Evolutionary conservation across 768 basidiomycete species (phyloP).

Genomic region (Leccinum longicurvipes): DNA sequence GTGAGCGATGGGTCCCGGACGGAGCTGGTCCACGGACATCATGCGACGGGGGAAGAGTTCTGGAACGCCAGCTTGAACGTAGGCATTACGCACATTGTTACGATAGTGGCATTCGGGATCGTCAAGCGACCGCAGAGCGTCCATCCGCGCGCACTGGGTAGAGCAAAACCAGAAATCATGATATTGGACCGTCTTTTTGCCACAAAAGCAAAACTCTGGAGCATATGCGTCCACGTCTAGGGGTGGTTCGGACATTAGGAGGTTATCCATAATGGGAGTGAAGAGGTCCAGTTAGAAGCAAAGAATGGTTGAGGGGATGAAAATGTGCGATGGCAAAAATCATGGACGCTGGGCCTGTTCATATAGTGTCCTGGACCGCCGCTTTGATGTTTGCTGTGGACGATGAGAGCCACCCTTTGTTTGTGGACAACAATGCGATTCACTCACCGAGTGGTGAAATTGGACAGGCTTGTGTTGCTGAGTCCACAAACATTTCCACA

Average conservation of each 20-base stretch:
- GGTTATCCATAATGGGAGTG: background rate
- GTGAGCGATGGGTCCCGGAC: background rate
- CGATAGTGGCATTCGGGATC: conserved; percentile 26
- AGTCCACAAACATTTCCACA: conserved; percentile 1
- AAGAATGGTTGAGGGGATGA: no score
- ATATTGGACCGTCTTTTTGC: conserved; percentile 16
- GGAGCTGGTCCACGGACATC: conserved; percentile 9
- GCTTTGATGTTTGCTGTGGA: conserved; percentile 14
- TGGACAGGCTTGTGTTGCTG: background rate
- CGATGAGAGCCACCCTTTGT: background rate
- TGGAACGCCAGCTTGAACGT: conserved; percentile 1
- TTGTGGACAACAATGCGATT: conserved; percentile 6
- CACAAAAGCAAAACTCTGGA: conserved; percentile 25
- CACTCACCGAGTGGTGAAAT: background rate
- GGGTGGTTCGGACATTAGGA: conserved; percentile 3
- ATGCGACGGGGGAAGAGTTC: conserved; percentile 7
- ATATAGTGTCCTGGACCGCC: conserved; percentile 4
- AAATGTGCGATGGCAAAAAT: background rate
- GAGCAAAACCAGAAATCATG: conserved; percentile 33
- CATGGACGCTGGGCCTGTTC: background rate
- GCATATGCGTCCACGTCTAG: conserved; percentile 10
- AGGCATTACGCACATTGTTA: conserved; percentile 15
- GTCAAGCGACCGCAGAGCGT: conserved; percentile 26
- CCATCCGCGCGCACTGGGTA: conserved; percentile 23
- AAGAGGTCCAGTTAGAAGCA: background rate